Evolutionary conservation across 805 yeast genomes (phyloP).

Genomic region (Candida maris): DNA sequence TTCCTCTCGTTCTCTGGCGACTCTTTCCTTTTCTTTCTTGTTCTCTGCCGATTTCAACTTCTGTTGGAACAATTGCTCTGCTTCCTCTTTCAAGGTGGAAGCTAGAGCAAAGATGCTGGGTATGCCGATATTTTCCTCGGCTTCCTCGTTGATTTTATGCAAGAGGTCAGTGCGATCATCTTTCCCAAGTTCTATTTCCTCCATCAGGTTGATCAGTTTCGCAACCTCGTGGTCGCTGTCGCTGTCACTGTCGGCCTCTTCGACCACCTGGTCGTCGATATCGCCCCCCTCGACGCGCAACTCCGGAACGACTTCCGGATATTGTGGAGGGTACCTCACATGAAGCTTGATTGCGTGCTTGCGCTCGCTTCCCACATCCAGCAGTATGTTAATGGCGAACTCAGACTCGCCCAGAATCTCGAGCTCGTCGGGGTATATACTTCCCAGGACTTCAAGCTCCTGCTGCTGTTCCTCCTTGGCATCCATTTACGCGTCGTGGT

Average conservation of each 20-base stretch:
- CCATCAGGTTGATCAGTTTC: slow-evolving; percentile 52
- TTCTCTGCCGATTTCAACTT: slow-evolving; percentile 54
- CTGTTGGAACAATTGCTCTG: slow-evolving; percentile 63
- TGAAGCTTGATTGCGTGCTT: slow-evolving; percentile 52
- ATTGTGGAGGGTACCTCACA: slow-evolving; percentile 71
- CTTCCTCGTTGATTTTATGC: slow-evolving; percentile 49
- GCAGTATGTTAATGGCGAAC: slow-evolving; percentile 53
- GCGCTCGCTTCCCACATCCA: slow-evolving; percentile 66
- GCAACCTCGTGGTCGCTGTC: slow-evolving; percentile 45
- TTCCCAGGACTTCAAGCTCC: slow-evolving; percentile 84
- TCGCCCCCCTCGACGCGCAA: slow-evolving; percentile 39
- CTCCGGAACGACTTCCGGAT: slow-evolving; percentile 78
- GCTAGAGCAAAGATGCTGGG: slow-evolving; percentile 85
- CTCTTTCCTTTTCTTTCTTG: slow-evolving; percentile 53
- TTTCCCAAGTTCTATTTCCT: slow-evolving; percentile 50
- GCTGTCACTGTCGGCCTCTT: slow-evolving; percentile 40
- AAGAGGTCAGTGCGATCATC: slow-evolving; percentile 42
- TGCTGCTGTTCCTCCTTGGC: slow-evolving; percentile 79
- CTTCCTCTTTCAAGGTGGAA: slow-evolving; percentile 74
- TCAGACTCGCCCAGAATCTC: slow-evolving; percentile 41
- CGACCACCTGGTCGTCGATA: slow-evolving; percentile 34
- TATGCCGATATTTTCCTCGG: slow-evolving; percentile 80
- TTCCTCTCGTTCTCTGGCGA: slow-evolving; percentile 71
- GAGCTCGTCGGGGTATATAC: slow-evolving; percentile 92
- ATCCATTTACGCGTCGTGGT: slow-evolving; percentile 66